Conservation (phyloP, 345 rosid species). For the Linum tenue region DNA sequence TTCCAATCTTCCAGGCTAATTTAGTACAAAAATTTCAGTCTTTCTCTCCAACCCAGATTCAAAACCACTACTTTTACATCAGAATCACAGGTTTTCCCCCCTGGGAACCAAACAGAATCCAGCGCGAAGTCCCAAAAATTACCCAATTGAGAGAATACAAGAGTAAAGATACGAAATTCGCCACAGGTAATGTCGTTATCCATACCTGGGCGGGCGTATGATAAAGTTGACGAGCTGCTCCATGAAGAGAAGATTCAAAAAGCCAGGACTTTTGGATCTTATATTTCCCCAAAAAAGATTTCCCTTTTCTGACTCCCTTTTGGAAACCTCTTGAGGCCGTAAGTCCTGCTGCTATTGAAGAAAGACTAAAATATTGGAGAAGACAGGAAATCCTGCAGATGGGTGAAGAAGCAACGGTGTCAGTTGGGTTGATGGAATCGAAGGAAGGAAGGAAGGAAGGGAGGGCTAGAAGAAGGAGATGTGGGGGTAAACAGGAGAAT, state of each 20-base stretch:
- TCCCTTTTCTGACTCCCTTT: not conserved
- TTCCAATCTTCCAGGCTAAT: not conserved
- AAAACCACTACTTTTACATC: not conserved
- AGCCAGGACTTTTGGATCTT: too few relatives aligned
- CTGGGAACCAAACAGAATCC: conserved; percentile 1
- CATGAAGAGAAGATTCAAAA: conserved; percentile 33
- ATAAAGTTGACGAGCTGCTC: conserved; percentile 93
- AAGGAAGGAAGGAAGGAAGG: too few relatives aligned
- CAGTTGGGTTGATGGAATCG: too few relatives aligned
- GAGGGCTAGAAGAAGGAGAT: too few relatives aligned
- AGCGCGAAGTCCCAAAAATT: too few relatives aligned
- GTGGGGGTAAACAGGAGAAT: too few relatives aligned
- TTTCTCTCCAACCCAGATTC: conserved; percentile 2
- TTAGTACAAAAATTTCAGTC: not conserved
- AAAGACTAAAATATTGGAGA: too few relatives aligned
- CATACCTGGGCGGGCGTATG: conserved; percentile 91
- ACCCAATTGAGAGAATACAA: not conserved
- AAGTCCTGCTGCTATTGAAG: too few relatives aligned
- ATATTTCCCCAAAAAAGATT: not conserved
- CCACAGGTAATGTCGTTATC: not conserved
- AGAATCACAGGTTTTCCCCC: not conserved
- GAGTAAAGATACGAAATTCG: not conserved
- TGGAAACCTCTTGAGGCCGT: not conserved
- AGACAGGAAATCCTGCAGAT: not conserved
- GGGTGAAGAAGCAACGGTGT: too few relatives aligned